Conservation (phyloP, 129 eudicot species). For the Flaveria bidentis region DNA sequence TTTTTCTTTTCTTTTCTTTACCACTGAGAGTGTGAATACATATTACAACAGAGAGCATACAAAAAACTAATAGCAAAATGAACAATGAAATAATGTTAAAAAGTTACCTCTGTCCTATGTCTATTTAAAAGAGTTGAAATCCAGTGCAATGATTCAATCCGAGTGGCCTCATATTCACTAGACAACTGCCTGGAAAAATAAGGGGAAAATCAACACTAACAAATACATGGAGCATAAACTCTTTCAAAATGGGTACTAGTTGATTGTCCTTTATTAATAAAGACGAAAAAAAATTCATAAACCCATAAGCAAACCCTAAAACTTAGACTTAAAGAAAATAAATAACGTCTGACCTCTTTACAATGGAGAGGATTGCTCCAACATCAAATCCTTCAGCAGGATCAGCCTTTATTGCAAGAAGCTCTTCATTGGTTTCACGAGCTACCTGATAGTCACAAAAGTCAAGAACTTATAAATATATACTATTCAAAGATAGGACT, state of each 20-base stretch:
- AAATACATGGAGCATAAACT: conserved; percentile 12
- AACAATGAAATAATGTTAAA: not conserved
- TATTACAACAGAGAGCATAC: conserved; percentile 21
- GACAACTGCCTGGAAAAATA: conserved; percentile 71
- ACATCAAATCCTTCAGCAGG: conserved; percentile 95
- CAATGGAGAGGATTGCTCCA: conserved; percentile 80
- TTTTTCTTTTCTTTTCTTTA: not conserved
- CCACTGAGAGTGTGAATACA: not conserved
- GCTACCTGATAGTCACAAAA: conserved; percentile 60
- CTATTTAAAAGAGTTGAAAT: conserved; percentile 81
- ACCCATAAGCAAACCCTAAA: conserved; percentile 21
- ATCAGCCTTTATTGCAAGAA: conserved; percentile 70
- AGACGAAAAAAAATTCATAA: conserved; percentile 16
- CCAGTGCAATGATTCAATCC: conserved; percentile 98
- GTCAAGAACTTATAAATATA: not conserved
- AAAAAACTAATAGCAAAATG: not conserved
- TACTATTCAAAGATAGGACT: conserved; percentile 7
- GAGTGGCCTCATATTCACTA: conserved; percentile 96
- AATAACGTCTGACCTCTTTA: conserved; percentile 46
- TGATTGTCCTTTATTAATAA: conserved; percentile 2
- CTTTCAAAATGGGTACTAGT: conserved; percentile 8
- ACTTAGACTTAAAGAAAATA: conserved; percentile 4
- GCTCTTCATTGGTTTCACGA: conserved; percentile 94
- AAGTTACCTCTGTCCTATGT: conserved; percentile 74
- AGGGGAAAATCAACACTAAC: conserved; percentile 23